phyloP scores from a whole-genome alignment of 768 basidiomycete species.

The Russula vinacea region DNA sequence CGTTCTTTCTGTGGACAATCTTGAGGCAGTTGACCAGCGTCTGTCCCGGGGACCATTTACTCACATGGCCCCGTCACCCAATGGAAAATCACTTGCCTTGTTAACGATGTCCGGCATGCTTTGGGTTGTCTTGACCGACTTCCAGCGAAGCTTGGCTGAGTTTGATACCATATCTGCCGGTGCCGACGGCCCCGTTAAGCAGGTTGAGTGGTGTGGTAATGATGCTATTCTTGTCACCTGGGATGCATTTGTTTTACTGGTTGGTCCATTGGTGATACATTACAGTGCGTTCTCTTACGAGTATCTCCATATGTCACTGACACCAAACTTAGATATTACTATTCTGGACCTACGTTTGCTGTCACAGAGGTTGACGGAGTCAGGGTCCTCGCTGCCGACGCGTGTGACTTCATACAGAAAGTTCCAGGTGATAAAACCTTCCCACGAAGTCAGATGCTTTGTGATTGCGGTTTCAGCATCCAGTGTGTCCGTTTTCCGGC shows the following conservation, averaged over 20 bases:
- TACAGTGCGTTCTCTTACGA: slow-evolving; percentile 58
- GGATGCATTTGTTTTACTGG: slow-evolving; percentile 70
- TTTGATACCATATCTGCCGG: slow-evolving; percentile 66
- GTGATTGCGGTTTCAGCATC: slow-evolving; percentile 50
- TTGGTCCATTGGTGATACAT: slow-evolving; percentile 88
- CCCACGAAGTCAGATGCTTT: slow-evolving; percentile 4
- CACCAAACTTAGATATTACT: slow-evolving; percentile 54
- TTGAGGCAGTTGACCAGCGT: slow-evolving; percentile 86
- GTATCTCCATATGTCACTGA: slow-evolving; percentile 8
- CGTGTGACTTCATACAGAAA: slow-evolving; percentile 88
- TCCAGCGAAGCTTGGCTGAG: slow-evolving; percentile 84
- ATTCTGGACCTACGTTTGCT: slow-evolving; percentile 69
- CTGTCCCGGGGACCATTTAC: slow-evolving; percentile 86
- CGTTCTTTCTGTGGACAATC: slow-evolving; percentile 80
- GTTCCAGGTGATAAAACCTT: slow-evolving; percentile 62
- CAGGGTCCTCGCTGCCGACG: slow-evolving; percentile 73
- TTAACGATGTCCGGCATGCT: slow-evolving; percentile 68
- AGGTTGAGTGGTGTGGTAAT: slow-evolving; percentile 94
- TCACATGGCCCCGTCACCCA: slow-evolving; percentile 85
- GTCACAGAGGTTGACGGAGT: slow-evolving; percentile 89
- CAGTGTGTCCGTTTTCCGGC: slow-evolving; percentile 79
- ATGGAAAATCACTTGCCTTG: slow-evolving; percentile 87
- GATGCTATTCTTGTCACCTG: slow-evolving; percentile 90
- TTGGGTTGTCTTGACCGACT: slow-evolving; percentile 95
- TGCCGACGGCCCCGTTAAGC: slow-evolving; percentile 56